Evolutionary conservation across 2,329 filamentous ascomycete species (phyloP), one percentile per base, ranked within the genome.

Genomic region (Arthroderma sp.): DNA sequence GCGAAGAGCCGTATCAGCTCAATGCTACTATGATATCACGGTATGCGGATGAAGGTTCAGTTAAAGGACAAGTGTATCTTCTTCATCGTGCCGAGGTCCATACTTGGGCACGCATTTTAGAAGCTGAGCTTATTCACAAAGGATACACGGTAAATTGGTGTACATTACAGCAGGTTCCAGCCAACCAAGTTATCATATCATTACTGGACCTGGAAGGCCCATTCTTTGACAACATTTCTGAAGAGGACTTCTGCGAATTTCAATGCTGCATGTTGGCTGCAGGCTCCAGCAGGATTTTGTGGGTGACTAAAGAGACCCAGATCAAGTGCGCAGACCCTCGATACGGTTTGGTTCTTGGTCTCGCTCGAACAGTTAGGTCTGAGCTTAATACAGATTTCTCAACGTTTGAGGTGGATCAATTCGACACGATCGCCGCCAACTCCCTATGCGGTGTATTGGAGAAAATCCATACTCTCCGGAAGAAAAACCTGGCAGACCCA

Each of bases 181-280:
- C 21, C 0, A 13, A 13, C 4, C 8, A 44, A 21, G 6, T 23
- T 5, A 23, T 44, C 8, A 25, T 44, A 1, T 44, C 41, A 13
- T 2, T 44, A 4, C 41, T 44, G 8, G 41, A 44, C 21, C 25
- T 44, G 19, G 41, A 21, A 0, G 19, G 19, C 41, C 41, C 41
- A 4, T 44, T 44, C 5, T 44, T 44, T 5, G 19, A 44, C 17
- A 25, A 44, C 4, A 28, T 44, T 13, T 23, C 41, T 0, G 41
- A 44, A 7, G 41, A 21, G 13, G 9, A 44, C 41, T 35, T 28
- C 66, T 25, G 64, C 73, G 8, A 13, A 3, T 55, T 55, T 8
- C 31, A 38, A 23, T n/a, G 9, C 1, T 54, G 25, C 28, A 31
- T 55, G 3, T 38, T 19, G 7, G 11, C 23, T 25, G 13, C 5